These are phyloP conservation scores for Coemansia sp. DNA, from an alignment of 192 early-diverging fungal genomes.

Conservation along the genomic window DNA sequence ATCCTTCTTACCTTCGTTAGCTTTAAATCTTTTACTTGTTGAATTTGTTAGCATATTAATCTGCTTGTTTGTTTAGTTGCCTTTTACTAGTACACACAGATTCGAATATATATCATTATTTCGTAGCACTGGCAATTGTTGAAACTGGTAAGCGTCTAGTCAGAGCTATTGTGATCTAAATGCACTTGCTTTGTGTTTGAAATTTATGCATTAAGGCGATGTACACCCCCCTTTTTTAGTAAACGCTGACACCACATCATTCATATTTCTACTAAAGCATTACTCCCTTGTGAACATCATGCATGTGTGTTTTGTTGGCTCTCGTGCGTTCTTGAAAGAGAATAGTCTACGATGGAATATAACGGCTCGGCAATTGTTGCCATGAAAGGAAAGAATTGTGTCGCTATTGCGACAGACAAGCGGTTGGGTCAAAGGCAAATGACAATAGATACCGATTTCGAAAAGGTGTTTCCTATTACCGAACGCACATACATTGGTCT, in stretches of 20 bases:
- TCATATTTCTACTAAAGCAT: neutral
- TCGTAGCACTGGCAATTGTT: neutral
- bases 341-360: slow-evolving; percentile 31
- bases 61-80: neutral
- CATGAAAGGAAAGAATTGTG: slow-evolving; percentile 98
- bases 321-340: neutral
- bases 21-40: neutral
- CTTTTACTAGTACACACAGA: neutral
- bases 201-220: too few relatives aligned
- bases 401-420: slow-evolving; percentile 95
- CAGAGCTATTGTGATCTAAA: neutral
- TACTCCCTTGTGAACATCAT: neutral
- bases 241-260: too few relatives aligned
- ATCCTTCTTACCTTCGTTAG: neutral
- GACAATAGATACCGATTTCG: slow-evolving; percentile 93
- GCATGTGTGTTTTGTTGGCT: neutral
- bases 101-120: neutral
- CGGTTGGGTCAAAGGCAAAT: slow-evolving; percentile 90
- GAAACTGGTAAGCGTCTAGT: slow-evolving; percentile 3
- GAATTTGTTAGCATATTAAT: neutral
- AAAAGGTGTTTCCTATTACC: slow-evolving; percentile 88
- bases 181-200: neutral
- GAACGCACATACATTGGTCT: slow-evolving; percentile 88
- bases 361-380: slow-evolving; percentile 91
- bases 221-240: too few relatives aligned